Evolutionary conservation across 371 early-diverging fungal species (phyloP).

Genomic region (Dichotomocladium elegans): DNA sequence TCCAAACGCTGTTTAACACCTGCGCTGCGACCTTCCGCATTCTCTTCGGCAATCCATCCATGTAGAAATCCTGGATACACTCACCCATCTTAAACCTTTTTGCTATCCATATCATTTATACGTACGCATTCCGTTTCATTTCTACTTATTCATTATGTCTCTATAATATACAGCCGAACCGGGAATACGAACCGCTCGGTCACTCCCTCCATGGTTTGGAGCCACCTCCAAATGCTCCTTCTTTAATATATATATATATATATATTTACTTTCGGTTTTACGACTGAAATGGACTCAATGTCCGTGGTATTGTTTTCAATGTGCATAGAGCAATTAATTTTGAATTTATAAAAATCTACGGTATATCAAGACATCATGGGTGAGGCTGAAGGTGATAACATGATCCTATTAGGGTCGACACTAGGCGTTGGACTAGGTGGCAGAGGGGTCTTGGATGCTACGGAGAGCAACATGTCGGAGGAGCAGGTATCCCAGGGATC

Average conservation of each 20-base stretch:
- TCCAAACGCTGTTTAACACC: constrained; percentile 17
- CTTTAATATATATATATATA: too few species aligned
- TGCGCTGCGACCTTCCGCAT: constrained; percentile 11
- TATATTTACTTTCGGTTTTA: too few species aligned
- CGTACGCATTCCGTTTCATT: too few species aligned
- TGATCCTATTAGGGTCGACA: constrained; percentile 5
- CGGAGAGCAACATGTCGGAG: constrained; percentile 1
- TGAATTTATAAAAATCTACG: background rate
- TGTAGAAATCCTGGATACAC: background rate
- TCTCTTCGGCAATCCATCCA: constrained; percentile 6
- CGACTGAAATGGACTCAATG: too few species aligned
- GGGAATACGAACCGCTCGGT: too few species aligned
- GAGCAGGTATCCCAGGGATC: constrained; percentile 3
- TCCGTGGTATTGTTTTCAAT: background rate
- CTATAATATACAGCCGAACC: too few species aligned
- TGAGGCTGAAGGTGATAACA: constrained; percentile 1
- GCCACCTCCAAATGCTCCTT: too few species aligned
- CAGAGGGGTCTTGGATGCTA: constrained; percentile 12
- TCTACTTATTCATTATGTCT: too few species aligned
- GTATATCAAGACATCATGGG: background rate
- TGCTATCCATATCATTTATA: too few species aligned
- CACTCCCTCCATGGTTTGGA: too few species aligned
- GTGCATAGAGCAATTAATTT: background rate
- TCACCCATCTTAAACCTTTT: too few species aligned
- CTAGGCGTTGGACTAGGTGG: constrained; percentile 11